phyloP scores from a whole-genome alignment of 73 alveolate genomes.

The Paramecium tetraurelia region DNA sequence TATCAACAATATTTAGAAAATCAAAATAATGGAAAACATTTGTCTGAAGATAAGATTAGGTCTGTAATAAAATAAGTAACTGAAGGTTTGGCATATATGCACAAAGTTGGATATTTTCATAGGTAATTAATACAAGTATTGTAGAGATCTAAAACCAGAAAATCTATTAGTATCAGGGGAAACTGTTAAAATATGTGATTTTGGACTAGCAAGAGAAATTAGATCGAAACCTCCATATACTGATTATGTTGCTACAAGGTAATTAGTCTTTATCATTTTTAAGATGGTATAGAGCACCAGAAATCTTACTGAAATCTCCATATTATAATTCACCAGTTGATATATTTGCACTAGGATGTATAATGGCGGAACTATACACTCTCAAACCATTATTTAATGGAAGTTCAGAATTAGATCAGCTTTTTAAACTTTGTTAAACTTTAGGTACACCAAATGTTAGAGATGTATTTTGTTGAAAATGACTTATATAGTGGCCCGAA shows the following conservation, averaged over 20 bases:
- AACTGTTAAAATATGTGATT: slow-evolving; percentile 95
- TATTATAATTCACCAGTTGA: slow-evolving; percentile 95
- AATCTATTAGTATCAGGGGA: slow-evolving; percentile 84
- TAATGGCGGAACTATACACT: slow-evolving; percentile 97
- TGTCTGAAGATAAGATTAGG: slow-evolving; percentile 85
- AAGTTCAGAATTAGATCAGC: slow-evolving; percentile 86
- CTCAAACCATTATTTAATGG: slow-evolving; percentile 96
- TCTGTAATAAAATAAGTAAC: slow-evolving; percentile 82
- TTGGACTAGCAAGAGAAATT: slow-evolving; percentile 98
- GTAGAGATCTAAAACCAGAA: slow-evolving; percentile 90
- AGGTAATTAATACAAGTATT: neutral
- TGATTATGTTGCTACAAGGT: slow-evolving; percentile 93
- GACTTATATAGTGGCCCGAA: slow-evolving; percentile 91
- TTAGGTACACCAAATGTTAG: slow-evolving; percentile 92
- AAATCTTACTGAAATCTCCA: slow-evolving; percentile 85
- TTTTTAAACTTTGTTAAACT: slow-evolving; percentile 89
- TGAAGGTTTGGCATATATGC: slow-evolving; percentile 94
- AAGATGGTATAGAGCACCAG: slow-evolving; percentile 99
- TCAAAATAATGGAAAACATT: slow-evolving; percentile 69
- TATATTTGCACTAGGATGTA: slow-evolving; percentile 96
- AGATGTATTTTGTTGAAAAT: neutral
- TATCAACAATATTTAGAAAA: slow-evolving; percentile 71
- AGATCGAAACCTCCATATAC: slow-evolving; percentile 95
- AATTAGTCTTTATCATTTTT: neutral
- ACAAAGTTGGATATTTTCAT: slow-evolving; percentile 93